A percentile compares a stretch with the other conserved stretches of the same genome.
These are phyloP conservation scores for Sordariomycetes sp. DNA, from an alignment of 2,329 filamentous ascomycete genomes.

Conservation along the genomic window DNA sequence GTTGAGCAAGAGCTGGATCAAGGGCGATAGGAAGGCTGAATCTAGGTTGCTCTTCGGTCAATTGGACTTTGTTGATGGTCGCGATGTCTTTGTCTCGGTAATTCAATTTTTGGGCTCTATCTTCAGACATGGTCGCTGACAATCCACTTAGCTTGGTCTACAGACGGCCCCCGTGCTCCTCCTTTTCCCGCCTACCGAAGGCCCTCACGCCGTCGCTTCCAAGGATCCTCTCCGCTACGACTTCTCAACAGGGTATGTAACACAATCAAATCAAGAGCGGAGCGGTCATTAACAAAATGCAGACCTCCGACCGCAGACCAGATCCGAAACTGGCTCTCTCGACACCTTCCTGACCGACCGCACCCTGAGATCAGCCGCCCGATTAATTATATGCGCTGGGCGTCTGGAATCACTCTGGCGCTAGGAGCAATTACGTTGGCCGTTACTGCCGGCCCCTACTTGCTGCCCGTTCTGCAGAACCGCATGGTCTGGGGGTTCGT, in stretches of 20 bases:
- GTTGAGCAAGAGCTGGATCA: conserved; percentile 76
- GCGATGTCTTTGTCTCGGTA: conserved; percentile 80
- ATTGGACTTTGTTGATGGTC: conserved; percentile 81
- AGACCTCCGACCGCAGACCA: conserved; percentile 70
- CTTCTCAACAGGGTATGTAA: conserved; percentile 66
- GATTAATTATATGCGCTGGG: conserved; percentile 75
- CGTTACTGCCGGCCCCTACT: conserved; percentile 65
- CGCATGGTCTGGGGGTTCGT: conserved; percentile 90
- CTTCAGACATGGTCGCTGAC: not conserved
- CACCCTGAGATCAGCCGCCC: conserved; percentile 74
- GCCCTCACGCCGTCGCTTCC: conserved; percentile 65
- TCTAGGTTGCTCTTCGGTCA: conserved; percentile 71
- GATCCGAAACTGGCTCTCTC: conserved; percentile 68
- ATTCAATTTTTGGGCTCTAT: conserved; percentile 11
- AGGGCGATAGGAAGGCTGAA: conserved; percentile 68
- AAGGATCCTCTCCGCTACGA: conserved; percentile 70
- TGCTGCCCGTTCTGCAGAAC: conserved; percentile 76
- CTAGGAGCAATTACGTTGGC: conserved; percentile 61
- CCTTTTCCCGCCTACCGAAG: conserved; percentile 76
- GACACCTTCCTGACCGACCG: conserved; percentile 68
- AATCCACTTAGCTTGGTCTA: conserved; percentile 62
- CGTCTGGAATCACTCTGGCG: conserved; percentile 56
- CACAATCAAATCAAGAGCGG: not conserved
- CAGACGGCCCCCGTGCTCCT: conserved; percentile 90
- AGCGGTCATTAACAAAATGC: conserved; percentile 5